These are phyloP conservation scores for Anthracocystis setariae DNA, from an alignment of 1,284 basidiomycete species.

Conservation along the genomic window DNA sequence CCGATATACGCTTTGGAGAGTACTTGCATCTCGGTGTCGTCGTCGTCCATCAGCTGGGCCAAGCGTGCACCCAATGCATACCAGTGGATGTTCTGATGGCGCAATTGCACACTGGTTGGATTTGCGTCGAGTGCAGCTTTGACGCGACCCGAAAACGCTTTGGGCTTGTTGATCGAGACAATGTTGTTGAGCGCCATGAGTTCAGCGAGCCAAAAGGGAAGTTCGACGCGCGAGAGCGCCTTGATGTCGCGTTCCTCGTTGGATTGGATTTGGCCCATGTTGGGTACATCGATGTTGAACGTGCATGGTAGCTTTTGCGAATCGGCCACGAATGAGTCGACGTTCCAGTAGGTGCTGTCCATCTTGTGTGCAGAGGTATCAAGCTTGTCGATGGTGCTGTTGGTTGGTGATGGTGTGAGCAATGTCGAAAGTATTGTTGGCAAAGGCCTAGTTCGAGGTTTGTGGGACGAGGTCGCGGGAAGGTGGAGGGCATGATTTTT, in stretches of 20 bases:
- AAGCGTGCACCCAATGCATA: constrained; percentile 63
- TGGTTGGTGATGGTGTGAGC: not conserved
- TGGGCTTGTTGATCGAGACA: constrained; percentile 60
- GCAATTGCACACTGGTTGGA: constrained; percentile 56
- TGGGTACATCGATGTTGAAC: constrained; percentile 62
- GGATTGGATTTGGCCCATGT: constrained; percentile 61
- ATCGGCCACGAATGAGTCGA: constrained; percentile 62
- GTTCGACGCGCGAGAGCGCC: constrained; percentile 56
- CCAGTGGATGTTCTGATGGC: constrained; percentile 60
- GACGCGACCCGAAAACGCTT: constrained; percentile 57
- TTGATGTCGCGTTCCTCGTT: constrained; percentile 57
- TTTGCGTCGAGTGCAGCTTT: constrained; percentile 62
- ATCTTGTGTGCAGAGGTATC: constrained; percentile 26
- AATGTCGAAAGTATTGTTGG: not conserved
- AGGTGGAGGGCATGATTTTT: no score
- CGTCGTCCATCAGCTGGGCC: constrained; percentile 60
- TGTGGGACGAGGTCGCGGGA: no score
- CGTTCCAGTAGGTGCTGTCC: constrained; percentile 64
- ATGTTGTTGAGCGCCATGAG: constrained; percentile 60
- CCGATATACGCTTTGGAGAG: constrained; percentile 60
- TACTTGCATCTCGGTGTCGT: constrained; percentile 47
- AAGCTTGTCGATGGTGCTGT: not conserved
- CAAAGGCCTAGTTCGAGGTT: no score
- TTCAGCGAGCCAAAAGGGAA: constrained; percentile 66
- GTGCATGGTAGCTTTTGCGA: constrained; percentile 59